phyloP scores from a whole-genome alignment of 805 yeast genomes.

The Starmerella geochares region DNA sequence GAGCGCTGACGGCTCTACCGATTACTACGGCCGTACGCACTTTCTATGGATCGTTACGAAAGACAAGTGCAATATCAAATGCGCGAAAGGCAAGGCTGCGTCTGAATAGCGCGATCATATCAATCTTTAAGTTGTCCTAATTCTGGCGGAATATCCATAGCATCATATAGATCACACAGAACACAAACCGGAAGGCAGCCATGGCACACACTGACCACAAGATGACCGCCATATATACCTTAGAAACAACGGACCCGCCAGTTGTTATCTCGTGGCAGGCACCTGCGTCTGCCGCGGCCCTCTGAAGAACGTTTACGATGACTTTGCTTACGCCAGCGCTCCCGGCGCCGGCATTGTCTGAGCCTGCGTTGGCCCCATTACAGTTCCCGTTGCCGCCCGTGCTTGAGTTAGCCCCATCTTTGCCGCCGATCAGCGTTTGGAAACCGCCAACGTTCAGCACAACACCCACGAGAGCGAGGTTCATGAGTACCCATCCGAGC shows the following conservation, averaged over 20 bases:
- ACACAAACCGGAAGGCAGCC: conserved; percentile 73
- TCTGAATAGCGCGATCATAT: no score
- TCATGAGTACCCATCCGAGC: conserved; percentile 77
- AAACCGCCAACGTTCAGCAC: conserved; percentile 81
- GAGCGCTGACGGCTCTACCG: no score
- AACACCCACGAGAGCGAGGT: conserved; percentile 68
- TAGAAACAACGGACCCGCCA: conserved; percentile 26
- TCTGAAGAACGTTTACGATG: not conserved
- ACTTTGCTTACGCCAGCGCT: conserved; percentile 19
- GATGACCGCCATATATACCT: conserved; percentile 65
- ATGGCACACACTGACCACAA: conserved; percentile 88
- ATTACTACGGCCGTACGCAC: no score
- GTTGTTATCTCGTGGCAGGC: conserved; percentile 30
- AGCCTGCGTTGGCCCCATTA: not conserved
- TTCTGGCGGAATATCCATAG: conserved; percentile 28
- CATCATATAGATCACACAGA: conserved; percentile 54
- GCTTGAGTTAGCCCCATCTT: conserved; percentile 27
- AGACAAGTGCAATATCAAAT: no score
- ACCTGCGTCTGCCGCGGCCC: conserved; percentile 7
- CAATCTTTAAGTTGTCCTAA: no score
- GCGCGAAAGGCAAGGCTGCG: no score
- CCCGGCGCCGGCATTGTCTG: not conserved
- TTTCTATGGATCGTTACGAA: no score
- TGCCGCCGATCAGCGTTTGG: conserved; percentile 27
- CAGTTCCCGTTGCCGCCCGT: no score